A percentile compares a stretch with the other conserved stretches of the same genome.
Conservation (phyloP, 805 yeast species). For the Cyberlindnera nakhonratchasimensis region DNA sequence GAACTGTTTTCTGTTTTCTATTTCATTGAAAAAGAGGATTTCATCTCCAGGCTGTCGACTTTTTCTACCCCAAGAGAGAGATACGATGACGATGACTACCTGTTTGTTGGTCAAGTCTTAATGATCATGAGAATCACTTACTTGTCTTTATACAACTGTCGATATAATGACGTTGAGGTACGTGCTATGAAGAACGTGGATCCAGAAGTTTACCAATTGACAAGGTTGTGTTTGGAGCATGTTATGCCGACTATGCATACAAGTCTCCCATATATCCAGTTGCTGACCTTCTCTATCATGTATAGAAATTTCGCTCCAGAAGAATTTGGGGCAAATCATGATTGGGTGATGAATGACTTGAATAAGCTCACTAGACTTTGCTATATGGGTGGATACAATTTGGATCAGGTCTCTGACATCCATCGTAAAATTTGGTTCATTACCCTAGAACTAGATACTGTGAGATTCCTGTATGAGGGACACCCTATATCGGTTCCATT, state of each 20-base stretch:
- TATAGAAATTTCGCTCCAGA: slow-evolving; percentile 7
- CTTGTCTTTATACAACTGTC: slow-evolving; percentile 20
- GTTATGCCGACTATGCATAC: slow-evolving; percentile 8
- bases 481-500: slow-evolving; percentile 13
- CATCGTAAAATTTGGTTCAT: slow-evolving; percentile 12
- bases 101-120: slow-evolving; percentile 18
- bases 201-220: slow-evolving; percentile 11
- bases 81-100: slow-evolving; percentile 8
- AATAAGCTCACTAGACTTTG: slow-evolving; percentile 3
- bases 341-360: slow-evolving; percentile 8
- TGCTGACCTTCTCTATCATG: background rate
- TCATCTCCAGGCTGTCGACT: slow-evolving; percentile 8
- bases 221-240: slow-evolving; percentile 17
- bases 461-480: slow-evolving; percentile 20
- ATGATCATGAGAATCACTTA: slow-evolving; percentile 18
- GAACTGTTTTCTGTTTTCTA: slow-evolving; percentile 5
- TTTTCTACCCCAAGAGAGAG: slow-evolving; percentile 8
- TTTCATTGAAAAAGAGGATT: slow-evolving; percentile 13
- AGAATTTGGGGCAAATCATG: background rate
- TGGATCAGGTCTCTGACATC: slow-evolving; percentile 1
- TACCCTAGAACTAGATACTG: slow-evolving; percentile 13
- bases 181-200: slow-evolving; percentile 6
- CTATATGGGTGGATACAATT: slow-evolving; percentile 2
- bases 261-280: slow-evolving; percentile 8
- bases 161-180: slow-evolving; percentile 11